Conservation (phyloP, 2,329 filamentous ascomycete species). For the Fusarium sp. region DNA sequence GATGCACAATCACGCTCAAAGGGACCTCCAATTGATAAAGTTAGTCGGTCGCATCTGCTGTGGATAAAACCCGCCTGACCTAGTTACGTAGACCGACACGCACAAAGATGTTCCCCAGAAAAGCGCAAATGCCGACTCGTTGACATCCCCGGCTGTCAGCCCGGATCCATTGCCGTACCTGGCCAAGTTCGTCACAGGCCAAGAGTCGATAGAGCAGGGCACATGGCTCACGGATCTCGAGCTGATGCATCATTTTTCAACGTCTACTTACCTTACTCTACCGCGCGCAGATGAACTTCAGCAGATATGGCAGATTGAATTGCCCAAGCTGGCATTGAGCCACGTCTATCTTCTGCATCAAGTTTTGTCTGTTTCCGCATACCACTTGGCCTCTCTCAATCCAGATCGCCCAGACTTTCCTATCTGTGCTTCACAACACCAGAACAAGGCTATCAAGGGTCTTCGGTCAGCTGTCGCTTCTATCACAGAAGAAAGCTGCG, state of each 20-base stretch:
- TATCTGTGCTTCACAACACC: constrained; percentile 53
- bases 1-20: constrained; percentile 20
- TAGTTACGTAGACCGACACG: background rate
- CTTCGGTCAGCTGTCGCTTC: constrained; percentile 48
- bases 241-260: constrained; percentile 56
- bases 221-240: constrained; percentile 56
- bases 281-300: constrained; percentile 50
- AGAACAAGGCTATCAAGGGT: constrained; percentile 52
- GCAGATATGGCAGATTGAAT: constrained; percentile 52
- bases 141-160: constrained; percentile 17
- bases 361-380: constrained; percentile 52
- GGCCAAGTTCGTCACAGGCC: constrained; percentile 42
- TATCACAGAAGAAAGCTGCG: constrained; percentile 51
- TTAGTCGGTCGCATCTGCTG: background rate
- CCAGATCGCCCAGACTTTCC: constrained; percentile 45
- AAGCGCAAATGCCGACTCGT: background rate
- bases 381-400: constrained; percentile 50
- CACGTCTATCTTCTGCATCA: constrained; percentile 53
- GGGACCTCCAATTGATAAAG: constrained; percentile 10
- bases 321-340: constrained; percentile 48
- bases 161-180: constrained; percentile 45
- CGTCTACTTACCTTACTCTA: constrained; percentile 51
- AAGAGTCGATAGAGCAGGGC: constrained; percentile 30
- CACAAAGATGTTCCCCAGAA: background rate
- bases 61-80: constrained; percentile 3